phyloP scores from a whole-genome alignment of 768 basidiomycete genomes.

The Mycena floridula region DNA sequence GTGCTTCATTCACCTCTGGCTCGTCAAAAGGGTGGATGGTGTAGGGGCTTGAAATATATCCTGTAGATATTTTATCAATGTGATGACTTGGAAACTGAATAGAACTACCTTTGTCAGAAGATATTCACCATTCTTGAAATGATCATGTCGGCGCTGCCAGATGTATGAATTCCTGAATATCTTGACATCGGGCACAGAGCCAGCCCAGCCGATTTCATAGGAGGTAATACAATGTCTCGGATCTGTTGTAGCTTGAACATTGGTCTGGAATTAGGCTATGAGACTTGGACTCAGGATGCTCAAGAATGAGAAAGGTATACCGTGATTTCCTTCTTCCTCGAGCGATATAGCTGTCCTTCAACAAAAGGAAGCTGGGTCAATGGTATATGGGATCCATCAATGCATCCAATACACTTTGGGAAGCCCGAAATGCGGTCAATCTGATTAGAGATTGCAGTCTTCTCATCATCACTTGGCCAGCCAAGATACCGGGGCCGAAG shows the following conservation, averaged over 20 bases:
- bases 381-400: constrained; percentile 9
- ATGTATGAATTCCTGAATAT: constrained; percentile 15
- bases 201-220: constrained; percentile 17
- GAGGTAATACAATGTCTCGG: constrained; percentile 13
- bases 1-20: constrained; percentile 10
- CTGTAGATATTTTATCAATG: constrained; percentile 9
- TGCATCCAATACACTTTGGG: constrained; percentile 9
- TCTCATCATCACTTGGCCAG: not conserved
- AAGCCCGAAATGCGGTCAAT: constrained; percentile 8
- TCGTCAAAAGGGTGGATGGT: constrained; percentile 19
- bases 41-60: constrained; percentile 17
- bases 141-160: constrained; percentile 12
- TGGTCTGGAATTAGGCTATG: constrained; percentile 4
- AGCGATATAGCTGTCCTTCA: constrained; percentile 4
- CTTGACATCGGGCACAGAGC: constrained; percentile 12
- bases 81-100: not conserved
- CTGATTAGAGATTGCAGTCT: not conserved
- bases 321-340: constrained; percentile 5
- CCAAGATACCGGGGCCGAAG: not conserved
- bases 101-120: constrained; percentile 20
- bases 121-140: constrained; percentile 15
- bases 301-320: too few species aligned
- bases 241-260: constrained; percentile 15
- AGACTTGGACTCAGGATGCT: too few species aligned
- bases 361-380: constrained; percentile 1